Conservation (phyloP, 2,329 filamentous ascomycete species). For the Teratosphaeria gauchensis region DNA sequence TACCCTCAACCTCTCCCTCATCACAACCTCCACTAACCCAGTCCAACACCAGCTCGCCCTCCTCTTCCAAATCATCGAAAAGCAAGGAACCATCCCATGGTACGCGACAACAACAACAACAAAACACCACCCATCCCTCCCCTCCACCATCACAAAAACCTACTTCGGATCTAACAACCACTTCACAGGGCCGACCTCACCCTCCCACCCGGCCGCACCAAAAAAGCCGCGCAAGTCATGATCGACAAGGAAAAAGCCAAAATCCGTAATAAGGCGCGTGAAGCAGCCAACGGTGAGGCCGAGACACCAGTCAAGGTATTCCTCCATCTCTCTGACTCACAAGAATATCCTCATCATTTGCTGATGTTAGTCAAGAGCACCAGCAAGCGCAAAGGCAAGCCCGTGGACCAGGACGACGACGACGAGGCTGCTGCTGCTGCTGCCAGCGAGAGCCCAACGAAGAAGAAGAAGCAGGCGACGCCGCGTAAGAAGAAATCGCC, state of each 20-base stretch:
- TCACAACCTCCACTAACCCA: not conserved
- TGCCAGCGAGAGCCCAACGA: too few species aligned
- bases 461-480: too few species aligned
- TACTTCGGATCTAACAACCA: too few species aligned
- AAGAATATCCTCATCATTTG: not conserved
- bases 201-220: slow-evolving; percentile 19
- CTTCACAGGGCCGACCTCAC: slow-evolving; percentile 7
- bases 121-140: too few species aligned
- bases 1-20: not conserved
- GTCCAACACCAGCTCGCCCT: slow-evolving; percentile 4
- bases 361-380: too few species aligned
- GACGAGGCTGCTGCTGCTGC: too few species aligned
- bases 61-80: slow-evolving; percentile 18
- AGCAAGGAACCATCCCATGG: slow-evolving; percentile 16
- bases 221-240: slow-evolving; percentile 21
- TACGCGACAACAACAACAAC: too few species aligned
- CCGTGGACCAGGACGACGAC: too few species aligned
- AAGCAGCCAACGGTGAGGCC: not conserved
- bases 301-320: not conserved
- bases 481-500: too few species aligned
- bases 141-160: too few species aligned
- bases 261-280: slow-evolving; percentile 8
- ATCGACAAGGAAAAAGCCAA: slow-evolving; percentile 22
- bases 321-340: not conserved
- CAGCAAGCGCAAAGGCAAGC: too few species aligned